phyloP scores from a whole-genome alignment of 1,284 basidiomycete species.

The Bjerkandera adusta region DNA sequence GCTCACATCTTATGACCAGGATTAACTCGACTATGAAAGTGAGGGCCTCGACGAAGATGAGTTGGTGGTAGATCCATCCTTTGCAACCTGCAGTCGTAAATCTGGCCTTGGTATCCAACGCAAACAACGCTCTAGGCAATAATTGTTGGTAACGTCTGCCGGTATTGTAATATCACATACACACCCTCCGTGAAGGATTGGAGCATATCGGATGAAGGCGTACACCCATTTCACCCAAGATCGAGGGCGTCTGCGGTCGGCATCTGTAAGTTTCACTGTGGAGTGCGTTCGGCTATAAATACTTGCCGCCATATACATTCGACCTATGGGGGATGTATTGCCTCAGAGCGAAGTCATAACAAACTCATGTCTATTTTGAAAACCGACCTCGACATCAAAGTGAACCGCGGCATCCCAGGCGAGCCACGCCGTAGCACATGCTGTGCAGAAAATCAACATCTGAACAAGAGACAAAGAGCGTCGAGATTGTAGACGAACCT shows the following conservation, averaged over 20 bases:
- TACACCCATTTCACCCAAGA: constrained; percentile 17
- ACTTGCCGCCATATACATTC: constrained; percentile 16
- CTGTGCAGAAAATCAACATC: no score
- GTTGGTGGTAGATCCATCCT: constrained; percentile 8
- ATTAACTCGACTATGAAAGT: constrained; percentile 6
- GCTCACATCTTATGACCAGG: constrained; percentile 5
- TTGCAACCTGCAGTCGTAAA: constrained; percentile 2
- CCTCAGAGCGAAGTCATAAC: no score
- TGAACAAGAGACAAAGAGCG: no score
- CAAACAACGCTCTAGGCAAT: constrained; percentile 1
- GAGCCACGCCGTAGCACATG: constrained; percentile 12
- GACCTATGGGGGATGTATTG: constrained; percentile 13
- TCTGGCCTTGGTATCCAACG: neutral
- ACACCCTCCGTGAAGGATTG: constrained; percentile 11
- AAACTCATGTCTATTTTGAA: no score
- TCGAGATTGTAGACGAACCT: no score
- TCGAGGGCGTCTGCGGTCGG: constrained; percentile 6
- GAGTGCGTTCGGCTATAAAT: neutral
- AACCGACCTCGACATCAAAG: constrained; percentile 13
- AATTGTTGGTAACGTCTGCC: no score
- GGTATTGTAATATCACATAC: neutral
- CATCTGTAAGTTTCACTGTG: neutral
- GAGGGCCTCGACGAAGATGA: constrained; percentile 11
- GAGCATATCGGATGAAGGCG: constrained; percentile 14
- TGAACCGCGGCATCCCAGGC: constrained; percentile 12